Base-by-base conservation (phyloP, 768 basidiomycete genomes). In the Termitomyces sp. region DNA sequence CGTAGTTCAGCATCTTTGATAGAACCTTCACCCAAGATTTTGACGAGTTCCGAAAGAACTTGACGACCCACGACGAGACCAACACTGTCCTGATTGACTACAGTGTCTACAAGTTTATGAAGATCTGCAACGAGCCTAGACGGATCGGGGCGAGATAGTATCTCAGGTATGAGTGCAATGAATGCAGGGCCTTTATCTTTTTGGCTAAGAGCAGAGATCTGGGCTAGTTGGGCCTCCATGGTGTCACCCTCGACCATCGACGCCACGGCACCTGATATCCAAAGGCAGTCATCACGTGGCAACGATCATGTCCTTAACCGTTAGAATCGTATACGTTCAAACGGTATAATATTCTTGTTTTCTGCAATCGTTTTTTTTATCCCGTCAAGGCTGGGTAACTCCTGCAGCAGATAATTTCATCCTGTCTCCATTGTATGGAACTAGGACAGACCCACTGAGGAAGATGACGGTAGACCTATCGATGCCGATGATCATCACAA, bases 1-100 rank as follows among this genome's bases (percentile, higher is more conserved):
- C 83, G 82, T 16, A 83, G 66, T 10, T 86, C 84, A 14, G 75
- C 65, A 63, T 84, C 74, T 44, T 79, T 73, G 63, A 89, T 75
- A 2, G 67, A 70, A 31, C 82, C 83, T 38, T 83, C 82, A 23
- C 77, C 79, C 32, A 95, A 76, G 53, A 77, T 73, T 69, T 81
- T 86, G 60, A 94, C 90, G 46, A 95, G 85, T 66, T 95, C 92
- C 16, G 89, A 85, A 19, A 98, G 77, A 29, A 95, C 87, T 64
- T 93, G 89, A 63, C 95, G 82, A 25, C 90, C 92, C 32, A 95
- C 89, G 52, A 98, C 93, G 63, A 94, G 83, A 45, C 91, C 89
- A 49, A 87, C 83, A 59, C 75, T 78, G 63, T 93, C 92, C 60
- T 92, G 87, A 68, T 90, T 89, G 58, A 92, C 85, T 59, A 91